Base-by-base conservation (phyloP, 2,329 filamentous ascomycete species). In the Fusarium pseudonygamai region DNA sequence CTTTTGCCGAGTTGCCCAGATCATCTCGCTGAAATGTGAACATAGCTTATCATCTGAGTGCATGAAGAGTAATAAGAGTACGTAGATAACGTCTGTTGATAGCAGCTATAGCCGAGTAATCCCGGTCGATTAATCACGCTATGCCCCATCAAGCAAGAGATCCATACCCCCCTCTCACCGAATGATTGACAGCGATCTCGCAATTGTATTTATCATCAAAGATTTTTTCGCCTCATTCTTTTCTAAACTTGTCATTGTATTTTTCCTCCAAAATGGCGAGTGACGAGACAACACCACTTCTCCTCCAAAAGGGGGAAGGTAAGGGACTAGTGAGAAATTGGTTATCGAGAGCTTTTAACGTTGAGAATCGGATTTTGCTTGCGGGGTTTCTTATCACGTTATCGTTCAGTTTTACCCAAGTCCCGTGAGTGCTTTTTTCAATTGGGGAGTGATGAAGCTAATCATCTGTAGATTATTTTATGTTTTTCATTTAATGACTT, bases 401-500 rank as follows among this genome's bases (percentile, higher is more conserved):
- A 34, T 83, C 84, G 3, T 86, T 87, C 61, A 85, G 83, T 75
- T 85, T 84, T 73, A 87, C 86, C 0, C 86, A 87, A 59, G 85
- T 87, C 16, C 83, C 85, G 85, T 86, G 78, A 69, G 85, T 81
- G 1, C 6, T 7, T 39, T 22, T 18, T 13, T 37, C 4, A 10
- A 15, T 28, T 7, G 9, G 11, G 5, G 0, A 6, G 47, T 2
- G 0, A 1, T 2, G 8, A 4, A 9, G 3, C 67, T 76, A 34
- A 79, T 40, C 9, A 1, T 3, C 24, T 9, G 13, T 18, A 84
- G 85, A 7, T 80, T 87, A 9, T 82, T 92, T 50, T 92, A 92
- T 79, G 90, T 91, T 30, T 93, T 93, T 75, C 90, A 90, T 64
- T 78, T 92, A 4, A 93, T 93, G 91, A 90, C 89, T 56, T 94